Conservation (phyloP, 306 rosid genomes). For the Cucurbita argyrosperma region DNA sequence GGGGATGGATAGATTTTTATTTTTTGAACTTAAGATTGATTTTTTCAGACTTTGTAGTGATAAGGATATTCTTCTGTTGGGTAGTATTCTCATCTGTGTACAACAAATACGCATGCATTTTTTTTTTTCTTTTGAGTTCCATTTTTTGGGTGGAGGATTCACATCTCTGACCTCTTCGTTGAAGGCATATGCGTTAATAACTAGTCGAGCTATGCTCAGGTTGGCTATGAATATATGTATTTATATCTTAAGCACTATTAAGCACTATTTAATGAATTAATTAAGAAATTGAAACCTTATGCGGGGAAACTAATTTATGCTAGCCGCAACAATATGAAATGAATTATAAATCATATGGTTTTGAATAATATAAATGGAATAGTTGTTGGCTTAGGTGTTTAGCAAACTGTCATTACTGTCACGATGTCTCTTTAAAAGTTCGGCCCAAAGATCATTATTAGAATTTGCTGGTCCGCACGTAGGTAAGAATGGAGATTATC, state of each 20-base stretch:
- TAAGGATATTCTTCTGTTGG: not conserved
- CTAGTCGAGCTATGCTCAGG: no score
- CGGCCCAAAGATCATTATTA: not conserved
- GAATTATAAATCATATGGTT: not conserved
- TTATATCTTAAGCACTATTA: not conserved
- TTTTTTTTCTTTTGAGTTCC: not conserved
- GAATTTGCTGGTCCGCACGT: not conserved
- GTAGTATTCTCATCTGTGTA: not conserved
- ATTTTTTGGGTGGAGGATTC: not conserved
- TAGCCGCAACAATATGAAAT: not conserved
- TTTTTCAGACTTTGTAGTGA: not conserved
- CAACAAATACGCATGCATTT: no score
- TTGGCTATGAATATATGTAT: no score
- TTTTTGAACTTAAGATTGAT: not conserved
- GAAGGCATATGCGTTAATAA: no score
- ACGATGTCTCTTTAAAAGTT: not conserved
- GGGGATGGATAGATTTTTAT: not conserved
- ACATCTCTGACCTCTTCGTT: no score
- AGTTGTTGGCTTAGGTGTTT: not conserved
- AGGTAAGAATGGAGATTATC: not conserved
- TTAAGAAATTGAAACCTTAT: not conserved
- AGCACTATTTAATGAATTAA: not conserved
- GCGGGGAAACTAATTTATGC: no score
- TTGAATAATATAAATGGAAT: not conserved
- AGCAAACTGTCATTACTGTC: not conserved